Percentiles rank a stretch among this genome's conserved stretches.
Conservation (phyloP, 179 eudicot species). For the Spinacia oleracea region DNA sequence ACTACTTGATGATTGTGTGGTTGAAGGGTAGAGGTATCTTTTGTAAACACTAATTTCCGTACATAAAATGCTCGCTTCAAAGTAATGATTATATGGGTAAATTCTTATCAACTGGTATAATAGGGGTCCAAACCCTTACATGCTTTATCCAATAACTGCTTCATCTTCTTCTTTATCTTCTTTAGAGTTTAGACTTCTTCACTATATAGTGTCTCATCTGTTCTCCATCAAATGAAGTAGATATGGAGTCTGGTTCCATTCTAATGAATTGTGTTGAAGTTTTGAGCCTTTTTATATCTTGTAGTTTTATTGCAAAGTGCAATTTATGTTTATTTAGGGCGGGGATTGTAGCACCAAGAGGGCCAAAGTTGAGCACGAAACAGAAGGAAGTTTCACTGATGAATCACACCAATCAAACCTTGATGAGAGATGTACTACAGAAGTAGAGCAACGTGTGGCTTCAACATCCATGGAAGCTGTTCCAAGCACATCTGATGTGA, state of each 20-base stretch:
- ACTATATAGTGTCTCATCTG: neutral
- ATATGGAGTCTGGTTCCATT: constrained; percentile 11
- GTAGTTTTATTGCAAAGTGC: constrained; percentile 23
- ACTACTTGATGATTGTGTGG: neutral
- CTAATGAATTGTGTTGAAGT: constrained; percentile 23
- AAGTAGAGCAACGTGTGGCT: constrained; percentile 35
- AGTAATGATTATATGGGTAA: neutral
- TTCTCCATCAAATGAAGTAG: neutral
- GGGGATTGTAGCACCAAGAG: constrained; percentile 64
- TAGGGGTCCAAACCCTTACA: neutral
- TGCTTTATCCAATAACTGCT: neutral
- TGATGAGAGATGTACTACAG: constrained; percentile 37
- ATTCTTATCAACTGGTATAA: neutral
- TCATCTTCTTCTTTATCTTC: neutral
- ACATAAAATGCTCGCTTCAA: neutral
- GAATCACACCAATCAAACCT: constrained; percentile 32
- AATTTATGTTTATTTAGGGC: constrained; percentile 43
- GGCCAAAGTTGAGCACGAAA: constrained; percentile 58
- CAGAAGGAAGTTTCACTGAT: constrained; percentile 29
- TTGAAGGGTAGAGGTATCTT: neutral
- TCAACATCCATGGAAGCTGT: constrained; percentile 41
- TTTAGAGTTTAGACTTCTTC: neutral
- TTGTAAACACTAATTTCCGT: neutral
- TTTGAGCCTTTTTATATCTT: constrained; percentile 21
- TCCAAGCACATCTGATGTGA: constrained; percentile 48